These are phyloP conservation scores for Backusella macrospora DNA, from an alignment of 192 early-diverging fungal species.

Conservation along the genomic window DNA sequence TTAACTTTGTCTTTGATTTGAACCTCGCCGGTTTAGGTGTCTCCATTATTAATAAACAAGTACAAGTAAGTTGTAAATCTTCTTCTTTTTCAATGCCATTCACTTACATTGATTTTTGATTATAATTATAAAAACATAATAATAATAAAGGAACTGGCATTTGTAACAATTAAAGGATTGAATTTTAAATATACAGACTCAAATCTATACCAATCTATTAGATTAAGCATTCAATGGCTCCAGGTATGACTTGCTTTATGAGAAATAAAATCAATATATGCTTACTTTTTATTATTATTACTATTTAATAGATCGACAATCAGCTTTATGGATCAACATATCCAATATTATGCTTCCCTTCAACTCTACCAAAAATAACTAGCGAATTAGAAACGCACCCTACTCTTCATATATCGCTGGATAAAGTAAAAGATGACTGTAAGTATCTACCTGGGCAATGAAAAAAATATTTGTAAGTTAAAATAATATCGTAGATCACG, in stretches of 20 bases:
- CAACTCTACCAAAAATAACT: conserved; percentile 64
- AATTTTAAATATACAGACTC: conserved; percentile 71
- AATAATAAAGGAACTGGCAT: conserved; percentile 66
- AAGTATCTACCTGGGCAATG: conserved; percentile 2
- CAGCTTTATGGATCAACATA: conserved; percentile 75
- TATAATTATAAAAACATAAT: not conserved
- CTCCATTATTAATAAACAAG: conserved; percentile 67
- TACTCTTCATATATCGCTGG: conserved; percentile 62
- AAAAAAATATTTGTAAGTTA: not conserved
- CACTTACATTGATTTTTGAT: not conserved
- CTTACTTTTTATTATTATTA: not conserved
- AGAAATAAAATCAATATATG: no score
- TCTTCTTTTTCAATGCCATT: not conserved
- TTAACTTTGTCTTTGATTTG: conserved; percentile 53
- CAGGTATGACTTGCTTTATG: conserved; percentile 35
- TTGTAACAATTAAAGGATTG: conserved; percentile 69
- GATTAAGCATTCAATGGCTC: conserved; percentile 72
- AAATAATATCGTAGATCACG: conserved; percentile 51
- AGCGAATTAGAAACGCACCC: conserved; percentile 46
- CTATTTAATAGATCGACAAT: conserved; percentile 72
- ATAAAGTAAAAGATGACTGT: conserved; percentile 76
- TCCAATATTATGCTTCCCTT: conserved; percentile 87
- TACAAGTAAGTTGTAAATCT: conserved; percentile 37
- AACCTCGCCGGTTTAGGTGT: conserved; percentile 78
- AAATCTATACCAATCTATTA: conserved; percentile 64